Conservation (phyloP, 2,329 filamentous ascomycete species). For the Juglanconis sp. region DNA sequence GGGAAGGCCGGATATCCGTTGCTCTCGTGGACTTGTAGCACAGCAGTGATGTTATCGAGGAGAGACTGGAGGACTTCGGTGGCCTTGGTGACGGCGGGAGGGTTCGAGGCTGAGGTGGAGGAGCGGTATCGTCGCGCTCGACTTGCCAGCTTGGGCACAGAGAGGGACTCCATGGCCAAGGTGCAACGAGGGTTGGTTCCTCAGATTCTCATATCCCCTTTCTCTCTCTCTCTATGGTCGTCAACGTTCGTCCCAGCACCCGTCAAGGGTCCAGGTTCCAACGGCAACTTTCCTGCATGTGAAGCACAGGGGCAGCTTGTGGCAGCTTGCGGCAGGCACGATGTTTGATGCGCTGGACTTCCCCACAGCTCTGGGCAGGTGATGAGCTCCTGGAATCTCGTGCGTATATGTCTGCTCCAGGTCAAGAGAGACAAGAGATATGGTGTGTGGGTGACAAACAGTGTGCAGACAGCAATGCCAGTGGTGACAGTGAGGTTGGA, state of each 20-base stretch:
- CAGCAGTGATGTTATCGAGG: conserved; percentile 44
- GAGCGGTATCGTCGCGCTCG: conserved; percentile 59
- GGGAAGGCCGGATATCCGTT: conserved; percentile 47
- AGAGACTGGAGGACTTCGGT: conserved; percentile 56
- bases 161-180: conserved; percentile 16
- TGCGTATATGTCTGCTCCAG: not conserved
- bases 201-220: conserved; percentile 18
- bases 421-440: not conserved
- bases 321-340: not conserved
- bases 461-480: not conserved
- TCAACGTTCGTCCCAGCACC: conserved; percentile 27
- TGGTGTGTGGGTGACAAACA: not conserved
- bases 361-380: not conserved
- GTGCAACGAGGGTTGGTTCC: not conserved
- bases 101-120: conserved; percentile 59
- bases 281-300: conserved; percentile 24
- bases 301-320: conserved; percentile 13
- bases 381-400: not conserved
- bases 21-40: conserved; percentile 29
- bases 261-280: conserved; percentile 31
- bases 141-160: conserved; percentile 43
- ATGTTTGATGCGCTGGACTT: not conserved
- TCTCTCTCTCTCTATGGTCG: conserved; percentile 15
- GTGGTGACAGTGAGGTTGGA: not conserved
- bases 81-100: conserved; percentile 56